Conservation (phyloP, 2,329 filamentous ascomycete genomes). For the Fonsecaea erecta region DNA sequence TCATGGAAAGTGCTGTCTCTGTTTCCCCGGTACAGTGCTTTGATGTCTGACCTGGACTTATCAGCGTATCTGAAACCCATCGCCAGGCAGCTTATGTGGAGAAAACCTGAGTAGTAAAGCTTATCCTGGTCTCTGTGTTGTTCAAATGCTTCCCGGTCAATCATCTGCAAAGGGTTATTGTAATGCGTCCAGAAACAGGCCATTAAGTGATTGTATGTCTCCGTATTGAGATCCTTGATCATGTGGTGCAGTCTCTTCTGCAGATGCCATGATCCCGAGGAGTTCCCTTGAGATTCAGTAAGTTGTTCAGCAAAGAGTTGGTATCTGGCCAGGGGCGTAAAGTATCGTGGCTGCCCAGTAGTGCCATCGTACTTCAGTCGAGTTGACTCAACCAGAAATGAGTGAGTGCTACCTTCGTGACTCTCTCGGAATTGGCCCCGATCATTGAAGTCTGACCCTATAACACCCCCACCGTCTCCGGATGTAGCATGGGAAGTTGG, state of each 20-base stretch:
- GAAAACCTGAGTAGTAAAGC: background rate
- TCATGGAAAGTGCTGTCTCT: conserved; percentile 1
- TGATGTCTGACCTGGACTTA: background rate
- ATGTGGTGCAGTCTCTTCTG: conserved; percentile 1
- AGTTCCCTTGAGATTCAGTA: background rate
- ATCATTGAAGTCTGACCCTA: background rate
- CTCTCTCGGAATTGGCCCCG: background rate
- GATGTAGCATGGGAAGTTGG: background rate
- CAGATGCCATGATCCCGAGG: background rate
- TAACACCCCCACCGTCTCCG: background rate
- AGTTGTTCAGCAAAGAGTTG: background rate
- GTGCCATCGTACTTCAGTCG: background rate
- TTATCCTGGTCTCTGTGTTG: background rate
- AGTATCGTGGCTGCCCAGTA: background rate
- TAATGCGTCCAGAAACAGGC: background rate
- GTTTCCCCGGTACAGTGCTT: background rate
- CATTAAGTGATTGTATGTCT: background rate
- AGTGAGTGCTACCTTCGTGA: background rate
- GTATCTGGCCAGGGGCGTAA: background rate
- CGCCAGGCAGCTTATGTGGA: background rate
- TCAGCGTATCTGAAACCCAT: conserved; percentile 5
- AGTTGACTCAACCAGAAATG: background rate
- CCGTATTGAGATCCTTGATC: background rate
- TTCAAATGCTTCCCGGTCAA: background rate
- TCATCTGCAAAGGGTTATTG: background rate